These are phyloP conservation scores for Aspergillus persii DNA, from an alignment of 2,329 filamentous ascomycete species.

Conservation along the genomic window DNA sequence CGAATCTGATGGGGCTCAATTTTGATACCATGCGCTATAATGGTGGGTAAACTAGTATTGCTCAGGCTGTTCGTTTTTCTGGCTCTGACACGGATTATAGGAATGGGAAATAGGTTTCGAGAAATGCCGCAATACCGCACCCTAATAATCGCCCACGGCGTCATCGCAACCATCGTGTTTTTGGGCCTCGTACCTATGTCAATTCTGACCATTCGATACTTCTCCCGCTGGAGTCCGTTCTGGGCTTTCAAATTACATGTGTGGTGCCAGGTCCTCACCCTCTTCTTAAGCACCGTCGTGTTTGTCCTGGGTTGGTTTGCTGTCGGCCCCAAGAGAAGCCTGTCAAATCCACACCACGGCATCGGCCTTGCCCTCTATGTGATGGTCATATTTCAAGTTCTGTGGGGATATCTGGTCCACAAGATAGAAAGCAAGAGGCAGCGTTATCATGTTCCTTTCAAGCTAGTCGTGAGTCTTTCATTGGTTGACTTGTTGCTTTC, in stretches of 20 bases:
- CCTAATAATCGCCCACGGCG: conserved; percentile 59
- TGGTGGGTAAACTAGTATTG: conserved; percentile 44
- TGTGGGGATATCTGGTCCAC: conserved; percentile 60
- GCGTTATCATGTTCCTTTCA: conserved; percentile 55
- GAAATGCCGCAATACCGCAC: conserved; percentile 58
- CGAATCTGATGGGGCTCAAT: conserved; percentile 63
- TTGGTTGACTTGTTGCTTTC: background rate
- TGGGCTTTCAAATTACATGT: conserved; percentile 60
- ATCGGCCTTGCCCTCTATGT: conserved; percentile 65
- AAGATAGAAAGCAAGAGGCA: conserved; percentile 53
- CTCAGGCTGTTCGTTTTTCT: background rate
- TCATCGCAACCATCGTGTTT: conserved; percentile 61
- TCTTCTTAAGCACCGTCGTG: conserved; percentile 61
- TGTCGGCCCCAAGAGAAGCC: conserved; percentile 58
- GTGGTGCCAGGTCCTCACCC: conserved; percentile 61
- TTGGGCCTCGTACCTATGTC: conserved; percentile 59
- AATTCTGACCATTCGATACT: conserved; percentile 61
- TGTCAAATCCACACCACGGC: conserved; percentile 66
- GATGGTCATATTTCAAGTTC: conserved; percentile 56
- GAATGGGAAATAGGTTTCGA: conserved; percentile 66
- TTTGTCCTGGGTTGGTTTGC: conserved; percentile 63
- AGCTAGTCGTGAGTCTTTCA: conserved; percentile 52
- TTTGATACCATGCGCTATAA: conserved; percentile 68
- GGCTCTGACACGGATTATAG: conserved; percentile 35
- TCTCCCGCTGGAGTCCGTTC: conserved; percentile 53